Evolutionary conservation across 1,284 basidiomycete genomes (phyloP).

Genomic region (Neolentinus lepideus): DNA sequence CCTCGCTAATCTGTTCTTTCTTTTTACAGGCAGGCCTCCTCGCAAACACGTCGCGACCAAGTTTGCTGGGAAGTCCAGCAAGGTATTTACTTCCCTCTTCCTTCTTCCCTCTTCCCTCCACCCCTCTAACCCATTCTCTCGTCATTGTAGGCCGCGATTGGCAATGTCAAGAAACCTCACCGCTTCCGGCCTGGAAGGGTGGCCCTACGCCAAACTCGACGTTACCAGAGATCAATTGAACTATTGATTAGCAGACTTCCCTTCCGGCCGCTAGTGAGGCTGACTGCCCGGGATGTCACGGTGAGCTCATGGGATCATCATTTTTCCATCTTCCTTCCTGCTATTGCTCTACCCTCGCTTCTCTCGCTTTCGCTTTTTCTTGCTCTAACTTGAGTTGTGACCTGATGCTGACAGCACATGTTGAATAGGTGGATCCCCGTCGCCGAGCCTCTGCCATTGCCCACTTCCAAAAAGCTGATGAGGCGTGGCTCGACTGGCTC

Average conservation of each 20-base stretch:
- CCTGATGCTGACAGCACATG: neutral
- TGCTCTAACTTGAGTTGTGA: no score
- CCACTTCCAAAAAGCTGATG: constrained; percentile 56
- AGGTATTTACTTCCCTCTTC: no score
- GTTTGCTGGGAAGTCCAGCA: constrained; percentile 8
- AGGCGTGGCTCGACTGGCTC: constrained; percentile 57
- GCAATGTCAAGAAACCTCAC: constrained; percentile 82
- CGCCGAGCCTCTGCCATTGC: constrained; percentile 61
- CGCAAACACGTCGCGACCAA: constrained; percentile 11
- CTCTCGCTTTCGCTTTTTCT: constrained; percentile 16
- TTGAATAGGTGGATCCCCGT: constrained; percentile 48
- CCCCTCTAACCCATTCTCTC: no score
- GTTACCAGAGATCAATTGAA: constrained; percentile 81
- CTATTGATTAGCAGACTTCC: constrained; percentile 74
- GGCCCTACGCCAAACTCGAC: constrained; percentile 79
- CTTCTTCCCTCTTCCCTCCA: no score
- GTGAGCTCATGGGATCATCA: no score
- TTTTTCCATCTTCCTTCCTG: no score
- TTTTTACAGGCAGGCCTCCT: constrained; percentile 5
- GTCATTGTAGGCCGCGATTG: constrained; percentile 37
- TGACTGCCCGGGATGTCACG: constrained; percentile 70
- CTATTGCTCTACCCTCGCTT: no score
- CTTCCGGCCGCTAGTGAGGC: constrained; percentile 72
- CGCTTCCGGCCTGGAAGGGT: constrained; percentile 61
- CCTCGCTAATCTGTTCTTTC: no score